phyloP scores from a whole-genome alignment of 2,329 filamentous ascomycete species.

The Karstenula rhodostoma region DNA sequence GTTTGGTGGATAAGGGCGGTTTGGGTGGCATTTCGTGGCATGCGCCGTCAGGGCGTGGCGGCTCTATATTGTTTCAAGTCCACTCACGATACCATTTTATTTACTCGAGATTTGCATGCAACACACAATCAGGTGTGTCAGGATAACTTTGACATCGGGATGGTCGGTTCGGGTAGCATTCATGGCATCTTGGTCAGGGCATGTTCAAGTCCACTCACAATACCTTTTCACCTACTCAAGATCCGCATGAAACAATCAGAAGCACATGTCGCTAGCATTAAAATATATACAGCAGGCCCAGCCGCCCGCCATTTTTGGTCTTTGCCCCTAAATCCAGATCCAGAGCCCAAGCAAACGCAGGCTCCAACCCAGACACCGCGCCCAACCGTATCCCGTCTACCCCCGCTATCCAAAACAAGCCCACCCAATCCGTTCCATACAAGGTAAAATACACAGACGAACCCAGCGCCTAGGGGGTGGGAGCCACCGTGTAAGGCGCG shows the following conservation, averaged over 20 bases:
- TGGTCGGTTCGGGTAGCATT: no score
- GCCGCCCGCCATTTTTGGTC: constrained; percentile 1
- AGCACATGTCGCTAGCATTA: constrained; percentile 13
- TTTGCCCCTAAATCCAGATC: constrained; percentile 1
- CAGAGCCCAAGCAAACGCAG: background rate
- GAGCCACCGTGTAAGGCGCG: constrained; percentile 9
- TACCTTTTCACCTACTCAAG: no score
- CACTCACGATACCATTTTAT: no score
- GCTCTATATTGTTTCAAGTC: no score
- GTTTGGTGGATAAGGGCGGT: no score
- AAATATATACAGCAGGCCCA: constrained; percentile 15
- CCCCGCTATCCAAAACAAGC: constrained; percentile 12
- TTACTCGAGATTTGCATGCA: no score
- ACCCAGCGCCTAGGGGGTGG: constrained; percentile 30
- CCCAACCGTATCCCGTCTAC: constrained; percentile 5
- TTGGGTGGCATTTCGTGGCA: no score
- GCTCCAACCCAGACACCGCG: background rate
- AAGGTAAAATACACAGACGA: constrained; percentile 33
- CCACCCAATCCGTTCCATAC: constrained; percentile 20
- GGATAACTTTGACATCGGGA: no score
- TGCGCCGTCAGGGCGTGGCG: no score
- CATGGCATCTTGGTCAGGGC: no score
- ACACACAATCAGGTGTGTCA: no score
- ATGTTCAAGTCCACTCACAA: no score
- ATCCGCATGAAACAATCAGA: background rate